Evolutionary conservation across 2,329 filamentous ascomycete genomes (phyloP).

Genomic region (Xylariaceae sp.): DNA sequence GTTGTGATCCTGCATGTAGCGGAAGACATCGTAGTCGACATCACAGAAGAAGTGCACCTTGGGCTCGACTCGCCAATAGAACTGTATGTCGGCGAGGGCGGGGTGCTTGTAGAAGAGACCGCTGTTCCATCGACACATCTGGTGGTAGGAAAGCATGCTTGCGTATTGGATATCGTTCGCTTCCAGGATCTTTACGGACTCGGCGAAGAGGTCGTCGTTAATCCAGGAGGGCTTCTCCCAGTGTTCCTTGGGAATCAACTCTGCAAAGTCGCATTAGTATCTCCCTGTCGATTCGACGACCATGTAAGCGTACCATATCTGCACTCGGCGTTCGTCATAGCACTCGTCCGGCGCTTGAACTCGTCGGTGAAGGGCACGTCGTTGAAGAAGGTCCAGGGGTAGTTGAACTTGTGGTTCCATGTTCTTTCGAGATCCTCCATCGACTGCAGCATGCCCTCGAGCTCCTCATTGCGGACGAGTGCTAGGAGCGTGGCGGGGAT

Average conservation of each 20-base stretch:
- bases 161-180: conserved; percentile 89
- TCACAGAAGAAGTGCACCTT: conserved; percentile 99
- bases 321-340: conserved; percentile 81
- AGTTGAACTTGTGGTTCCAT: conserved; percentile 99
- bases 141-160: conserved; percentile 83
- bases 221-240: conserved; percentile 94
- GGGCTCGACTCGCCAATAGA: conserved; percentile 98
- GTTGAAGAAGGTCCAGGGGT: conserved; percentile 99
- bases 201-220: conserved; percentile 75
- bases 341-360: conserved; percentile 78
- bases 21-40: conserved; percentile 96
- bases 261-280: conserved; percentile 43
- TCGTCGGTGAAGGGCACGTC: conserved; percentile 89
- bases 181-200: conserved; percentile 76
- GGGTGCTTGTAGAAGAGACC: conserved; percentile 97
- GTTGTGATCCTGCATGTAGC: conserved; percentile 96
- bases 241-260: conserved; percentile 88
- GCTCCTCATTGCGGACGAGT: conserved; percentile 86
- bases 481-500: conserved; percentile 92
- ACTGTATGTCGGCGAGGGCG: conserved; percentile 73
- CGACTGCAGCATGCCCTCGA: conserved; percentile 75
- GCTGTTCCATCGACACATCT: conserved; percentile 99
- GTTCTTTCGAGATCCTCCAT: conserved; percentile 91
- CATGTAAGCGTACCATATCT: conserved; percentile 60
- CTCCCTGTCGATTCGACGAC: neutral